A percentile compares a stretch with the other conserved stretches of the same genome.
phyloP scores from a whole-genome alignment of 768 basidiomycete genomes.

The Pleurotus citrinopileatus region DNA sequence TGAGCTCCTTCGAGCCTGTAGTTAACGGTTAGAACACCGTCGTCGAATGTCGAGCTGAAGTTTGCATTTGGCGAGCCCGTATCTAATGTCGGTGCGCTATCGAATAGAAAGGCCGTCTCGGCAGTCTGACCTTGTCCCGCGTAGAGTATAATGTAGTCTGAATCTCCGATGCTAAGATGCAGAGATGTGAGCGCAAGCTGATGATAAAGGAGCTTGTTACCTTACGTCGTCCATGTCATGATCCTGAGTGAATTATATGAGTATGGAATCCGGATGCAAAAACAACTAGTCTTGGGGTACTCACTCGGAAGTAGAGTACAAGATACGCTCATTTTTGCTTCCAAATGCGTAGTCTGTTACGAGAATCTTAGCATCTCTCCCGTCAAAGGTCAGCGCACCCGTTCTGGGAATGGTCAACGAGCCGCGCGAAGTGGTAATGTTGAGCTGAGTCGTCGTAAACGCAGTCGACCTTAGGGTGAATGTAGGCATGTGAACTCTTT shows the following conservation, averaged over 20 bases:
- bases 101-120: constrained; percentile 40
- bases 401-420: constrained; percentile 33
- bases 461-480: constrained; percentile 35
- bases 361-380: constrained; percentile 47
- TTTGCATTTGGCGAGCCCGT: constrained; percentile 20
- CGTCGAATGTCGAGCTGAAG: constrained; percentile 28
- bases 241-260: constrained; percentile 27
- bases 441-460: constrained; percentile 40
- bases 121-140: constrained; percentile 38
- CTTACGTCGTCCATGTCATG: constrained; percentile 54
- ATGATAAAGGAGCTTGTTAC: background rate
- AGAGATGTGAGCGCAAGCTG: background rate
- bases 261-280: background rate
- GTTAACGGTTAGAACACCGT: constrained; percentile 37
- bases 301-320: constrained; percentile 48
- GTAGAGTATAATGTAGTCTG: constrained; percentile 43
- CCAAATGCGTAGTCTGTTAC: constrained; percentile 50
- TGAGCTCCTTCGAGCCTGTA: constrained; percentile 31
- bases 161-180: constrained; percentile 33
- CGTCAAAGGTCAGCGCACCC: constrained; percentile 38
- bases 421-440: constrained; percentile 40
- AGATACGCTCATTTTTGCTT: constrained; percentile 24
- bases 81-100: constrained; percentile 25
- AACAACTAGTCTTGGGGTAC: constrained; percentile 15
- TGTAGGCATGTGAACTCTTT: background rate